Evolutionary conservation across 2,329 filamentous ascomycete genomes (phyloP), one percentile per base, ranked within the genome.

Genomic region (Penicillium sp.): DNA sequence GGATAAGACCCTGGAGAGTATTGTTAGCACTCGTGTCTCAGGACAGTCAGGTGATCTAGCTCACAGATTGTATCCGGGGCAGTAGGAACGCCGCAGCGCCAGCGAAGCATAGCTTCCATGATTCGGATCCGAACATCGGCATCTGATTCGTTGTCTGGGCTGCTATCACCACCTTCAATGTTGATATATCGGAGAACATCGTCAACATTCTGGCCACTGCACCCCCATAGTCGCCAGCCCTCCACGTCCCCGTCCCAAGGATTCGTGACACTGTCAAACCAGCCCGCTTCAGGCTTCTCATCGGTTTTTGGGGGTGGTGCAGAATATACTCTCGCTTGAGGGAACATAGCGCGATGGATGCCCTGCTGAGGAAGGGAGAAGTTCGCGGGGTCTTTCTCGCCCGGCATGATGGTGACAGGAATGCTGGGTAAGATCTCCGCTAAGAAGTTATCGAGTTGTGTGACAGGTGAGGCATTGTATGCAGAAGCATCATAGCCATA

Each of bases 31-130:
- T 11, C 7, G n/a, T 27, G 14, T 19, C 19, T 1, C 11, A 10
- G 5, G 9, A 34, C 51, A 26, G 7, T n/a, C 11, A 39, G 13
- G 39, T 19, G 11, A n/a, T 41, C 35, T 26, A 53, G 78, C 89
- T 79, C 80, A 93, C 91, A 96, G 40, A 99, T 71, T 0, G 95
- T 99, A 73, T 99, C 95, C 0, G 95, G 94, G 1, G 94, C 94
- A 0, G 94, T 99, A 1, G 94, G 94, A 5, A 94, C 94, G 61
- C 86, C 86, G 68, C 91, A 90, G 58, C 94, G 83, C 94, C 94
- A 99, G 55, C 91, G 82, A 61, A 96, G 86, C 84, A 96, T 94
- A 53, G 87, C 87, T 74, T 97, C 94, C 89, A 97, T 94, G 82
- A 97, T 90, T 43, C 87, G 87, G 26, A 97, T 69, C 18, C 92